phyloP scores from a whole-genome alignment of 192 early-diverging fungal species.

The Chytriomyces sp. region DNA sequence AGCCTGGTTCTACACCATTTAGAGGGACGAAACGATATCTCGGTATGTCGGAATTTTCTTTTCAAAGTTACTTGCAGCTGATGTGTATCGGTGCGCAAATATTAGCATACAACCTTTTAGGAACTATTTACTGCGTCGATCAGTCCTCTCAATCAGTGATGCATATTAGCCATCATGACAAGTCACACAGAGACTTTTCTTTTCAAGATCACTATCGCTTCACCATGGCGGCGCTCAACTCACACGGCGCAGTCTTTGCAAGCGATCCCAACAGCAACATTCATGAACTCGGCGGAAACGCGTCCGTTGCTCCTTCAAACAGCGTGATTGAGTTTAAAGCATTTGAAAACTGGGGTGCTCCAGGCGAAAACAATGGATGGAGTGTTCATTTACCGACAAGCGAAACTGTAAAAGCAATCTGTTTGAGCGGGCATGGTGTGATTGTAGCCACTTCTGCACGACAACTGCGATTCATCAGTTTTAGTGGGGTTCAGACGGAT shows the following conservation, averaged over 20 bases:
- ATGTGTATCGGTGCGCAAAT: slow-evolving; percentile 50
- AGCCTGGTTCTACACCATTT: slow-evolving; percentile 81
- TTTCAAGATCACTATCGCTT: slow-evolving; percentile 82
- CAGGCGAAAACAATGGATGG: slow-evolving; percentile 64
- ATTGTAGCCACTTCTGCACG: slow-evolving; percentile 76
- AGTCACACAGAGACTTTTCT: slow-evolving; percentile 76
- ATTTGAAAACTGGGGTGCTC: slow-evolving; percentile 74
- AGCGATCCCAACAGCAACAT: slow-evolving; percentile 44
- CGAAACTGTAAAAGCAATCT: slow-evolving; percentile 57
- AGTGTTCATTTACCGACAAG: slow-evolving; percentile 1
- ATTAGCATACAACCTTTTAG: slow-evolving; percentile 86
- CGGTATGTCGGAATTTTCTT: slow-evolving; percentile 27
- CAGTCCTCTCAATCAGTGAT: slow-evolving; percentile 72
- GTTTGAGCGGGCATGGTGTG: slow-evolving; percentile 68
- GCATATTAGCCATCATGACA: slow-evolving; percentile 90
- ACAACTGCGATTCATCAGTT: slow-evolving; percentile 79
- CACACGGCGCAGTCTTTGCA: slow-evolving; percentile 78
- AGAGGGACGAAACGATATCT: slow-evolving; percentile 46
- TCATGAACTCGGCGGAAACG: not conserved
- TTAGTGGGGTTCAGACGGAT: slow-evolving; percentile 78
- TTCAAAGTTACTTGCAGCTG: not conserved
- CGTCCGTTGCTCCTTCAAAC: not conserved
- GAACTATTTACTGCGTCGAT: slow-evolving; percentile 75
- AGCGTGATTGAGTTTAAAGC: slow-evolving; percentile 51
- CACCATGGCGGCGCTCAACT: slow-evolving; percentile 74